phyloP scores from a whole-genome alignment of 106 monocot species.

The Acorus calamus region DNA sequence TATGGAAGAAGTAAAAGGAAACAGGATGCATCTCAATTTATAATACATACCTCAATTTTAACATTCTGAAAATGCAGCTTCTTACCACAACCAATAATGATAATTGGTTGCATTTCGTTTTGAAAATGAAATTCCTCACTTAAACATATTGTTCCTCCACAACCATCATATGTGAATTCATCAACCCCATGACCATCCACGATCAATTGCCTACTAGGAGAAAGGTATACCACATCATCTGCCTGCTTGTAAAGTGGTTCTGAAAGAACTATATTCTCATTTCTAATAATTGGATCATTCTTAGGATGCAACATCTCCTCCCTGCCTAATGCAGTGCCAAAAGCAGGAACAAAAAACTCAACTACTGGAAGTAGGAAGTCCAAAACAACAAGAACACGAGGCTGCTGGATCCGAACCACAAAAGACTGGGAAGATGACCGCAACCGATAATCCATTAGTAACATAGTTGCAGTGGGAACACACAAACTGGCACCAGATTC shows the following conservation, averaged over 20 bases:
- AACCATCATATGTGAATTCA: slow-evolving; percentile 89
- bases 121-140: slow-evolving; percentile 52
- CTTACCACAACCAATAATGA: slow-evolving; percentile 87
- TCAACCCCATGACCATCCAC: slow-evolving; percentile 61
- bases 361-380: slow-evolving; percentile 86
- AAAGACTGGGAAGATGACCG: slow-evolving; percentile 73
- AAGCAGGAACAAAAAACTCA: slow-evolving; percentile 84
- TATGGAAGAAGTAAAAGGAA: too few relatives aligned
- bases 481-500: slow-evolving; percentile 19
- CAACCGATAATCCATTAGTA: slow-evolving; percentile 81
- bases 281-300: slow-evolving; percentile 64
- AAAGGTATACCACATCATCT: slow-evolving; percentile 50
- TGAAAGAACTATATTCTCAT: slow-evolving; percentile 60
- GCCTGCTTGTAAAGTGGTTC: slow-evolving; percentile 55
- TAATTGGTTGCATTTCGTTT: slow-evolving; percentile 21
- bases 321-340: slow-evolving; percentile 68
- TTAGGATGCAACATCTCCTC: slow-evolving; percentile 66
- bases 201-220: slow-evolving; percentile 69
- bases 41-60: slow-evolving; percentile 69
- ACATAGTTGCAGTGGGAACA: slow-evolving; percentile 67
- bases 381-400: slow-evolving; percentile 81
- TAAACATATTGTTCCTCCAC: slow-evolving; percentile 68
- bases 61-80: slow-evolving; percentile 87
- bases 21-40: too few relatives aligned
- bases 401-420: slow-evolving; percentile 86